Base-by-base conservation (phyloP, 495 filamentous ascomycete genomes). In the Aspergillus bertholletiae region DNA sequence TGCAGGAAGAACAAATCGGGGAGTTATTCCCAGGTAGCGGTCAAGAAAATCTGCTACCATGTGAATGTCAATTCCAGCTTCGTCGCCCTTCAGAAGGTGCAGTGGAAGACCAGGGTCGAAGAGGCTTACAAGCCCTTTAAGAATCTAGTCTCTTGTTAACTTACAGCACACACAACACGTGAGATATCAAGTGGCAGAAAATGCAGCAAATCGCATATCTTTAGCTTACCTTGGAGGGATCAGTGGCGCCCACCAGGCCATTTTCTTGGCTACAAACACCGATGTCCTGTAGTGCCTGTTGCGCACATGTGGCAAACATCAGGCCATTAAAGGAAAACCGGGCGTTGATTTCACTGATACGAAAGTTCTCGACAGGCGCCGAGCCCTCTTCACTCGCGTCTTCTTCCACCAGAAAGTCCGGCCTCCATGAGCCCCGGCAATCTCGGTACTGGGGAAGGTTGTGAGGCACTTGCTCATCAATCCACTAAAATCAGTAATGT, bases 331-430 rank as follows among this genome's bases (percentile, higher is more conserved):
- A 73, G 17, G 61, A 55, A 23, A 79, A 78, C 7, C 76, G 62
- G 1, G 71, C 73, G 49, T 79, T 78, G 21, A 79, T 77, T 53
- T 79, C 75, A 23, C 70, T 74, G 24, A 78, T 67, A 0, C 59
- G 58, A 40, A 67, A 71, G 13, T 22, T 56, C 32, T 72, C 70
- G 7, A 28, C 21, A 1, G 27, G 49, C 0, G 47, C 39, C 12
- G 50, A 15, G 11, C 18, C 51, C 5, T n/a, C 1, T 0, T 23
- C 32, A 32, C 32, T 35, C 5, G 18, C 7, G 13, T 58, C 47
- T 7, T 59, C 45, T 24, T 72, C 68, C 1, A 78, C 40, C n/a
- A 79, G 46, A 39, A 77, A 72, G 49, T 79, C 76, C 13, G 76
- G 75, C 56, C 76, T 63, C 62, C 72, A 76, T 26, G 68, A 67